Evolutionary conservation across 2,329 filamentous ascomycete species (phyloP), one percentile per base, ranked within the genome.

Genomic region (Neonectria magnoliae): DNA sequence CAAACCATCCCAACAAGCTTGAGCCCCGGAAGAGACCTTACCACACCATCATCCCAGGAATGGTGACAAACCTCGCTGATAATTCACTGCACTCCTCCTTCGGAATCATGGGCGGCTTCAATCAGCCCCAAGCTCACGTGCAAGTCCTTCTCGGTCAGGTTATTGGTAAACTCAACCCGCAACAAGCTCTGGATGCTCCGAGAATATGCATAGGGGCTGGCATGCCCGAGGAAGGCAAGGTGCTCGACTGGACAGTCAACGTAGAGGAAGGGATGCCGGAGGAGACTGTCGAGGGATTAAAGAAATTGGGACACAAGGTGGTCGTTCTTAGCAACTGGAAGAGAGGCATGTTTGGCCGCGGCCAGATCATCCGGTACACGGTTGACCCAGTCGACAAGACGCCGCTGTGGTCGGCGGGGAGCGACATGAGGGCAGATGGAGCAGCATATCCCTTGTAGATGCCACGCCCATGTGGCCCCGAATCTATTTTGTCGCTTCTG

Each of bases 81-180:
- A 88, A 88, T 27, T 90, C 87, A 53, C 81, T 98, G 61, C 93
- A 97, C 78, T 91, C 89, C 4, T 92, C 97, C 0, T 98, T 95
- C 74, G 96, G 96, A 57, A 95, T 98, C 65, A 98, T 98, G 96
- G 96, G 96, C 57, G 95, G 94, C 2, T 98, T 97, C 80, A 98
- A 98, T 92, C 96, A 99, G 81, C 96, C 96, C 0, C 96, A 98
- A 79, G 96, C 95, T 22, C 96, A 98, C 65, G 90, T 98, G 0
- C 96, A 98, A 79, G 94, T 97, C 0, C 81, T 99, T 10, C 84
- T 98, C 2, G 97, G 97, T 70, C 94, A 97, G 87, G 80, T 97
- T 0, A 88, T 94, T 0, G 97, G 94, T 72, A 89, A 90, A 2
- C 84, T 93, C 57, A 91, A 90, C 67, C 94, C 94, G 0, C 96